These are phyloP conservation scores for Posidonia australis DNA, from an alignment of 106 monocot species.

Conservation along the genomic window DNA sequence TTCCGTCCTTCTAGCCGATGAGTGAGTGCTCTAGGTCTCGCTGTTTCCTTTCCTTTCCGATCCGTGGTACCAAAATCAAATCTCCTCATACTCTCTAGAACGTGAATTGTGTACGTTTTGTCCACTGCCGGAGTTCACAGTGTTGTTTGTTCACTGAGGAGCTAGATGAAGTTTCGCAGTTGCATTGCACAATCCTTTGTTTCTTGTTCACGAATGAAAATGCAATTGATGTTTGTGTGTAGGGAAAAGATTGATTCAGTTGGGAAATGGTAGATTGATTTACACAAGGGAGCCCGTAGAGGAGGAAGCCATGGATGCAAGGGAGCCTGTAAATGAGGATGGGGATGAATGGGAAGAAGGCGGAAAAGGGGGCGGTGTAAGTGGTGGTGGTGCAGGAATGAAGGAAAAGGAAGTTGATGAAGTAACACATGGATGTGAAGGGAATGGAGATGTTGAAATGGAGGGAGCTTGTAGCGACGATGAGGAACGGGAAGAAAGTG, in stretches of 20 bases:
- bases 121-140: too few relatives aligned
- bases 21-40: too few relatives aligned
- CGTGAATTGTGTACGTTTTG: too few relatives aligned
- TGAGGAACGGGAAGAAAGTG: constrained; percentile 34
- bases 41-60: too few relatives aligned
- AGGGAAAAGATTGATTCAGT: not conserved
- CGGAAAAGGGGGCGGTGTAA: not conserved
- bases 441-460: constrained; percentile 8
- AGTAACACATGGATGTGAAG: not conserved
- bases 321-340: not conserved
- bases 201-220: too few relatives aligned
- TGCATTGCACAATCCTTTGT: too few relatives aligned
- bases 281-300: not conserved
- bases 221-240: not conserved
- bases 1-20: too few relatives aligned
- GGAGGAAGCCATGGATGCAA: not conserved
- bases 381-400: too few relatives aligned
- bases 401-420: not conserved
- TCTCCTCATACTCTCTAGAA: too few relatives aligned
- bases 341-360: not conserved
- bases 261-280: not conserved
- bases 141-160: too few relatives aligned
- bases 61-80: too few relatives aligned
- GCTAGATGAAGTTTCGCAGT: too few relatives aligned
- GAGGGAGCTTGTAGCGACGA: constrained; percentile 8